Conservation (phyloP, 2,329 filamentous ascomycete genomes). For the Diaporthe ilicicola region DNA sequence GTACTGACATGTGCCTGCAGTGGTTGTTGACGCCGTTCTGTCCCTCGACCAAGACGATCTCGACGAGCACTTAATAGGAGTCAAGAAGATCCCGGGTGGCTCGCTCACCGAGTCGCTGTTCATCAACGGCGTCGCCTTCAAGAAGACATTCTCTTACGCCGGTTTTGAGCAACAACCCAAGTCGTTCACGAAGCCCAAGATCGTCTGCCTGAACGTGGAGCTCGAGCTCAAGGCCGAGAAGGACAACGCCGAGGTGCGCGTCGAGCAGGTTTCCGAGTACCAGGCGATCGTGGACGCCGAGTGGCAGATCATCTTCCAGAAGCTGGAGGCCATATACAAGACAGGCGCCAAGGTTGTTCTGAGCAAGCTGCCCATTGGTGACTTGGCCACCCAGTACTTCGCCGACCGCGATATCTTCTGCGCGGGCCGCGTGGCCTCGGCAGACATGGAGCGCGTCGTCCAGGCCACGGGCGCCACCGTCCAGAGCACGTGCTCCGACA, state of each 20-base stretch:
- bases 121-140: conserved; percentile 98
- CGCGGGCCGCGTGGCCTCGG: conserved; percentile 87
- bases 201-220: conserved; percentile 97
- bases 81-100: conserved; percentile 98
- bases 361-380: conserved; percentile 96
- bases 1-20: conserved; percentile 53
- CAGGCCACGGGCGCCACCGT: conserved; percentile 91
- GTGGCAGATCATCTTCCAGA: conserved; percentile 99
- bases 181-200: conserved; percentile 91
- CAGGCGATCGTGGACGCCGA: conserved; percentile 99
- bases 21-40: conserved; percentile 97
- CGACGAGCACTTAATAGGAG: conserved; percentile 96
- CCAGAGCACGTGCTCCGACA: conserved; percentile 97
- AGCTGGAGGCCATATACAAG: conserved; percentile 93
- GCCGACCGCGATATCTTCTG: conserved; percentile 99
- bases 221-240: conserved; percentile 98
- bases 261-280: conserved; percentile 98
- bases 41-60: conserved; percentile 96
- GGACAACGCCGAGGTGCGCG: conserved; percentile 97
- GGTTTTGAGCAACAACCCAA: conserved; percentile 99
- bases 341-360: conserved; percentile 97
- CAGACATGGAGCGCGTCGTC: conserved; percentile 96
- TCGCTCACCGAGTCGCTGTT: conserved; percentile 96
- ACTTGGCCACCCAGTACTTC: conserved; percentile 97
- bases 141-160: conserved; percentile 99